A percentile compares a stretch with the other conserved stretches of the same genome.
phyloP scores from a whole-genome alignment of 2,329 filamentous ascomycete species.

The Raffaelea ambrosiae region DNA sequence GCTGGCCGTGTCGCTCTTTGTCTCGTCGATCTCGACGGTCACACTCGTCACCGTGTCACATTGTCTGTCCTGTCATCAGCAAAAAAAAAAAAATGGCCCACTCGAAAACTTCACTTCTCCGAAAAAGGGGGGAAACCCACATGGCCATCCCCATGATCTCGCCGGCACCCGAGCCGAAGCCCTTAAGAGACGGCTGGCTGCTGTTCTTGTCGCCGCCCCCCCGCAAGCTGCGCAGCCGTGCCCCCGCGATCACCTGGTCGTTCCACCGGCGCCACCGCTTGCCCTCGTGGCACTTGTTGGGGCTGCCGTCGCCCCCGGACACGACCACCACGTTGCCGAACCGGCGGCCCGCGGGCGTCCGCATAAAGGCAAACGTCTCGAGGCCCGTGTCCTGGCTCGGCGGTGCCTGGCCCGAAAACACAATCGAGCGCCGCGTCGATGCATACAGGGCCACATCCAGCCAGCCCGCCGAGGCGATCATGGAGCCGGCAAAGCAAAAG shows the following conservation, averaged over 20 bases:
- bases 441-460: conserved; percentile 47
- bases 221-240: too few species aligned
- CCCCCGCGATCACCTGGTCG: too few species aligned
- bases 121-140: too few species aligned
- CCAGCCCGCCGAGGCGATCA: conserved; percentile 49
- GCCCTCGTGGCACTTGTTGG: too few species aligned
- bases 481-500: conserved; percentile 50
- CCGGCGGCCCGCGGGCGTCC: conserved; percentile 25
- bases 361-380: conserved; percentile 42
- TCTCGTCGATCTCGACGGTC: conserved; percentile 24
- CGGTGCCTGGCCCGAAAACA: conserved; percentile 33
- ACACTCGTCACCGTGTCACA: conserved; percentile 35
- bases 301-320: too few species aligned
- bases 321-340: conserved; percentile 33
- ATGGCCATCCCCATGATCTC: conserved; percentile 10
- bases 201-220: too few species aligned
- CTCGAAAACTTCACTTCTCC: too few species aligned
- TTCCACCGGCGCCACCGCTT: too few species aligned
- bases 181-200: too few species aligned
- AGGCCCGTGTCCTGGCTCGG: conserved; percentile 38
- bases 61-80: conserved; percentile 18
- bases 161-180: too few species aligned
- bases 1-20: conserved; percentile 12
- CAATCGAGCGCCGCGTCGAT: conserved; percentile 41
- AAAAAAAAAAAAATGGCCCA: not conserved